Percentiles rank a stretch among this genome's conserved stretches.
Evolutionary conservation across 2,329 filamentous ascomycete species (phyloP).

Genomic region (Ceratocystis huliohia): DNA sequence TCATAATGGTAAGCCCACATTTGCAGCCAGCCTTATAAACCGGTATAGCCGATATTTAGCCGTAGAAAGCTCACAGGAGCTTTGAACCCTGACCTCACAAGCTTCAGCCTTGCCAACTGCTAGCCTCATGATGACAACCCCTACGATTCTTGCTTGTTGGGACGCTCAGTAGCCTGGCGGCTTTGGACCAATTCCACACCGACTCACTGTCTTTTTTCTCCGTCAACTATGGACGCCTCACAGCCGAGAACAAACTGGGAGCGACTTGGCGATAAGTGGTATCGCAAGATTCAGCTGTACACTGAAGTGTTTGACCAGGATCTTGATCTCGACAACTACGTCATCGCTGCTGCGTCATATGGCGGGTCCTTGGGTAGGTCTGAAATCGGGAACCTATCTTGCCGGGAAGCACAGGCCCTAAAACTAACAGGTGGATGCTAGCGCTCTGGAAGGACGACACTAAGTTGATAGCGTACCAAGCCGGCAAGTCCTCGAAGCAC

Average conservation of each 20-base stretch:
- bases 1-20: not conserved
- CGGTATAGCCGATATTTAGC: constrained; percentile 7
- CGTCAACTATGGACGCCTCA: constrained; percentile 40
- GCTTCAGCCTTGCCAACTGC: not conserved
- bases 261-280: constrained; percentile 83
- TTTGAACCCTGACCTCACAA: not conserved
- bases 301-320: constrained; percentile 86
- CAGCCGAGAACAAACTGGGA: constrained; percentile 84
- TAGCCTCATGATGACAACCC: not conserved
- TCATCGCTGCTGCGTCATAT: constrained; percentile 82
- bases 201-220: not conserved
- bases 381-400: constrained; percentile 7
- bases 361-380: constrained; percentile 77
- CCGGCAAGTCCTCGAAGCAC: constrained; percentile 58
- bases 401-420: not conserved
- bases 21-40: not conserved
- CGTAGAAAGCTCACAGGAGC: not conserved
- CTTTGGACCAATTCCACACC: not conserved
- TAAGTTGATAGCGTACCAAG: constrained; percentile 68
- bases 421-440: constrained; percentile 29
- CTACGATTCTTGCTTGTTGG: not conserved
- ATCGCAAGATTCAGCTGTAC: constrained; percentile 89
- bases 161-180: not conserved
- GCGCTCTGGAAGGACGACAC: constrained; percentile 79
- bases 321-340: constrained; percentile 87